phyloP scores from a whole-genome alignment of 164 flowering plant genomes.

The Aristolochia fimbriata region DNA sequence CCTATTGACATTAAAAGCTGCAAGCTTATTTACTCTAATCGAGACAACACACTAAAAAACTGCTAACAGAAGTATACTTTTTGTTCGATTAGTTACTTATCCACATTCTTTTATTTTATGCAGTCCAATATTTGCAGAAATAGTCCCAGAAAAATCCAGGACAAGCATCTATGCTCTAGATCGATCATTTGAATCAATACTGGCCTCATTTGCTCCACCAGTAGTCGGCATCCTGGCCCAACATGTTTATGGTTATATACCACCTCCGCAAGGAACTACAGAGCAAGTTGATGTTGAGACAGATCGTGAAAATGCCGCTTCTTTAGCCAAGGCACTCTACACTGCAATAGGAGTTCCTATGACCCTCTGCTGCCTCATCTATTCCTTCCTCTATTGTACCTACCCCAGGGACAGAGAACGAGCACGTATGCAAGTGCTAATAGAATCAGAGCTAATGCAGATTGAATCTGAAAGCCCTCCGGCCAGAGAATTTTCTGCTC shows the following conservation, averaged over 20 bases:
- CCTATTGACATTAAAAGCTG: no score
- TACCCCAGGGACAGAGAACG: conserved; percentile 82
- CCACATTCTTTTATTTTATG: conserved; percentile 1
- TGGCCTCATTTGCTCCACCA: conserved; percentile 96
- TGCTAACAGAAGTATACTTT: no score
- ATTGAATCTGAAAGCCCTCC: conserved; percentile 28
- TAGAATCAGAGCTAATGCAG: conserved; percentile 65
- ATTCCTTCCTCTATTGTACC: conserved; percentile 69
- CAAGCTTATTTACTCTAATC: no score
- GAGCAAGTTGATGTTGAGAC: conserved; percentile 40
- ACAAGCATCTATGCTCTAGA: conserved; percentile 89
- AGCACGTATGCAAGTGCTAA: conserved; percentile 57
- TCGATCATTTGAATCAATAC: conserved; percentile 72
- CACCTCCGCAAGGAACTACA: conserved; percentile 42
- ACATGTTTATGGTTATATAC: conserved; percentile 69
- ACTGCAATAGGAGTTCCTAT: conserved; percentile 67
- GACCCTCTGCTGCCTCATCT: conserved; percentile 68
- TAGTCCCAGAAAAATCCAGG: conserved; percentile 80
- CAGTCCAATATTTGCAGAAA: conserved; percentile 97
- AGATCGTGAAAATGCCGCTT: conserved; percentile 71
- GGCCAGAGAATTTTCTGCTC: conserved; percentile 14
- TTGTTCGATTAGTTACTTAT: neutral
- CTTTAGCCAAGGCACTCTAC: conserved; percentile 83
- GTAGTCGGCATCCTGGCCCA: conserved; percentile 73
- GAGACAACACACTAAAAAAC: no score